Evolutionary conservation across 148 eudicot genomes (phyloP).

Genomic region (Nepenthes gracilis): DNA sequence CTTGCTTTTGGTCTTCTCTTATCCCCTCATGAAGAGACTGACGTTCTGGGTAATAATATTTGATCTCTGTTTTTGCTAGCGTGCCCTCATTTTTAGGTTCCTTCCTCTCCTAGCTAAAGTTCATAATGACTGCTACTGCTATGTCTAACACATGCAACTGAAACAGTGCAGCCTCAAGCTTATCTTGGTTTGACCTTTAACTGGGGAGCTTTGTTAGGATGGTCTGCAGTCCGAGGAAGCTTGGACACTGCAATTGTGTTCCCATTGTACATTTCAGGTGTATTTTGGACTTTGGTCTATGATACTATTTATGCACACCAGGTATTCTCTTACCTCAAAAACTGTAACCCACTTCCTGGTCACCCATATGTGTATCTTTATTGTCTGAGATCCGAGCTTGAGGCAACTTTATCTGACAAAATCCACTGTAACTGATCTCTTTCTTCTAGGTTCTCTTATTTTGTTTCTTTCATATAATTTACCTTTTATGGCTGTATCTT

Average conservation of each 20-base stretch:
- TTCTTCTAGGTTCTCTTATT: too few species aligned
- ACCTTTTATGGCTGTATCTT: too few species aligned
- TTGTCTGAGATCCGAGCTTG: not conserved
- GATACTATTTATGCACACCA: slow-evolving; percentile 99
- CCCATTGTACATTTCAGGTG: slow-evolving; percentile 83
- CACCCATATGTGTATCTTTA: not conserved
- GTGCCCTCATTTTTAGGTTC: not conserved
- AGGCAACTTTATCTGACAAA: not conserved
- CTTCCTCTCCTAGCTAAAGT: not conserved
- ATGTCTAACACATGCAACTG: slow-evolving; percentile 6
- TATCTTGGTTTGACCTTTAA: slow-evolving; percentile 91
- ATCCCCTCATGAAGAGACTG: slow-evolving; percentile 96
- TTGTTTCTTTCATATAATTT: too few species aligned
- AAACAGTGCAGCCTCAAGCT: slow-evolving; percentile 82
- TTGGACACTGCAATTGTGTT: slow-evolving; percentile 70
- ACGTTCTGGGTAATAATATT: slow-evolving; percentile 80
- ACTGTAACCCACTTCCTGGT: not conserved
- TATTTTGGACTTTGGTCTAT: slow-evolving; percentile 88
- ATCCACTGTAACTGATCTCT: too few species aligned
- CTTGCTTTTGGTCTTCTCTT: slow-evolving; percentile 79
- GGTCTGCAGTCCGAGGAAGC: slow-evolving; percentile 91
- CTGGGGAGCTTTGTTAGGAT: slow-evolving; percentile 98
- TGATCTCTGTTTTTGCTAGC: not conserved
- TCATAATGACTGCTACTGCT: slow-evolving; percentile 6
- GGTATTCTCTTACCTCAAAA: slow-evolving; percentile 27